Percentiles rank a stretch among this genome's conserved stretches.
phyloP scores from a whole-genome alignment of 2,329 filamentous ascomycete species.

The Myrmaecium sp. region DNA sequence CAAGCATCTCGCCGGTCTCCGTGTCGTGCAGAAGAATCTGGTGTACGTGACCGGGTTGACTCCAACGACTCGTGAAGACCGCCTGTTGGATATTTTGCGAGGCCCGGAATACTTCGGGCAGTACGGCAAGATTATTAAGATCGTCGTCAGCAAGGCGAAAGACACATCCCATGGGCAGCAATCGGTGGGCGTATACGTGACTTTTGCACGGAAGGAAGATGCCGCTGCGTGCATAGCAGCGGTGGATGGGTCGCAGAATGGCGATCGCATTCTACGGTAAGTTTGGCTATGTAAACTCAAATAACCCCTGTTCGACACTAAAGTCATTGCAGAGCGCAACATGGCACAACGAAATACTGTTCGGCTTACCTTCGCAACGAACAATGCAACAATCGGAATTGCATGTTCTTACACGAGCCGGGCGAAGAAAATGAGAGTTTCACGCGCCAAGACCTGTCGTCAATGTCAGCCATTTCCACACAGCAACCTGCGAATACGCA shows the following conservation, averaged over 20 bases:
- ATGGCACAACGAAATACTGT: conserved; percentile 95
- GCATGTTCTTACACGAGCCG: conserved; percentile 95
- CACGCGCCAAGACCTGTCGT: conserved; percentile 82
- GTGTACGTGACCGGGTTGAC: conserved; percentile 95
- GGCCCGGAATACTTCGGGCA: conserved; percentile 93
- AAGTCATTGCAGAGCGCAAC: conserved; percentile 37
- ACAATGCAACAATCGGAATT: conserved; percentile 85
- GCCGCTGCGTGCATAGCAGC: conserved; percentile 78
- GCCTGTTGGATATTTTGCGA: conserved; percentile 74
- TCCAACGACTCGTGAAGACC: conserved; percentile 81
- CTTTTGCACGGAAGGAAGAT: conserved; percentile 81
- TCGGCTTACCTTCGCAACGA: conserved; percentile 92
- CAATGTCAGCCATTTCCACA: conserved; percentile 77
- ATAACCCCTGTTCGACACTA: conserved; percentile 1
- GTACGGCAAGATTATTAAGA: conserved; percentile 96
- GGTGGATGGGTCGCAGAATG: conserved; percentile 84
- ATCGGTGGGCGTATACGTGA: conserved; percentile 95
- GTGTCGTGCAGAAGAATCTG: conserved; percentile 95
- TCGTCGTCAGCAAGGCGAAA: conserved; percentile 93
- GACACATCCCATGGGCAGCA: conserved; percentile 53
- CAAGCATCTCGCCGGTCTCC: conserved; percentile 87
- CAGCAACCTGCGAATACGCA: conserved; percentile 49
- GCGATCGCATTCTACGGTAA: conserved; percentile 66
- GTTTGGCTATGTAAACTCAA: conserved; percentile 25
- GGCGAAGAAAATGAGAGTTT: conserved; percentile 98